A percentile compares a stretch with the other conserved stretches of the same genome.
These are phyloP conservation scores for Exophiala oligosperma DNA, from an alignment of 2,329 filamentous ascomycete species.

Conservation along the genomic window DNA sequence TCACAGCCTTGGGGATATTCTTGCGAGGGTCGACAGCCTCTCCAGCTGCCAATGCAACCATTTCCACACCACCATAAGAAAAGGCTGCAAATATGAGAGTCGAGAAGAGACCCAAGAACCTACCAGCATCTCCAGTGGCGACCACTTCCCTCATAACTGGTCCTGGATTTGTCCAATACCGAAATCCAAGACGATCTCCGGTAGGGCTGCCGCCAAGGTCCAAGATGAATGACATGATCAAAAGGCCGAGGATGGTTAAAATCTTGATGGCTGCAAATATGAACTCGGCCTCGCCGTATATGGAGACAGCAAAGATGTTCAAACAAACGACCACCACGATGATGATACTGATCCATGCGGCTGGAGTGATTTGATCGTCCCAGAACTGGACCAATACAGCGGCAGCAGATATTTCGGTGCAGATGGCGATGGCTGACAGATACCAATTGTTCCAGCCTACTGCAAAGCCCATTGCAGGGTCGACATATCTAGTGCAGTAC, in stretches of 20 bases:
- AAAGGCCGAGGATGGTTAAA: conserved; percentile 51
- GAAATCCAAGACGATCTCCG: conserved; percentile 51
- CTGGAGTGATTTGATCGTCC: conserved; percentile 34
- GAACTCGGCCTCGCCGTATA: conserved; percentile 57
- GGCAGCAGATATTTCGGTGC: conserved; percentile 49
- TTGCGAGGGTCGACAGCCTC: conserved; percentile 46
- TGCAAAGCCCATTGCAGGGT: conserved; percentile 50
- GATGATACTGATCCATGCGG: conserved; percentile 49
- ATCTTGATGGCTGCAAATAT: conserved; percentile 54
- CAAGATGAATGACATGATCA: conserved; percentile 50
- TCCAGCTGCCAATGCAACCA: conserved; percentile 48
- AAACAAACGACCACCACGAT: conserved; percentile 32
- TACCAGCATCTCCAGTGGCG: conserved; percentile 48
- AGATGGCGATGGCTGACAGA: conserved; percentile 47
- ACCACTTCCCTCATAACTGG: conserved; percentile 64
- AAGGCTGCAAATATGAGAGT: conserved; percentile 36
- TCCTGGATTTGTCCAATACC: conserved; percentile 53
- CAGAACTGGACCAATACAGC: conserved; percentile 47
- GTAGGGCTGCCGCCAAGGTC: conserved; percentile 49
- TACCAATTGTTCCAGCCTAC: conserved; percentile 51
- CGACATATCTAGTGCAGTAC: conserved; percentile 43
- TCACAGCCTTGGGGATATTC: conserved; percentile 41
- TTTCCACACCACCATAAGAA: conserved; percentile 52
- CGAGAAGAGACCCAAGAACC: conserved; percentile 41
- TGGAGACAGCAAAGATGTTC: conserved; percentile 44